Base-by-base conservation (phyloP, 768 basidiomycete species). In the Boletus pseudo-olivaceus region DNA sequence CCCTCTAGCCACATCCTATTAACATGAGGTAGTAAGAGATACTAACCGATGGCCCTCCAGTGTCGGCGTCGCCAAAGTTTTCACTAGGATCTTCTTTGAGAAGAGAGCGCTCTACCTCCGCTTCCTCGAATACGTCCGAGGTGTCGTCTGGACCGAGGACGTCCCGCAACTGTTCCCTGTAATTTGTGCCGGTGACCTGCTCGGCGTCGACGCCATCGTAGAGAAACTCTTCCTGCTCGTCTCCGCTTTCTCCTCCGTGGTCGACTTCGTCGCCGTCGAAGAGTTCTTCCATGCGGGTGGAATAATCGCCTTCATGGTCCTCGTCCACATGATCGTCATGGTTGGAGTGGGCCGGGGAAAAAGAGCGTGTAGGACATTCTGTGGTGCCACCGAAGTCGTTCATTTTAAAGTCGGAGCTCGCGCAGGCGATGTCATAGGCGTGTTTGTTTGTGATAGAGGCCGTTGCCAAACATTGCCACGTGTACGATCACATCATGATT, bases 181-280 rank as follows among this genome's bases (percentile, higher is more conserved):
- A 94, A 48, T 78, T 80, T 35, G 75, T 73, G 15, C 77, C 70
- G 0, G 76, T 68, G 40, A 72, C 61, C 14, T 72, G 62, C 34
- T 67, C 69, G 5, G 83, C 80, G 61, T 93, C 90, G 20, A 82
- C 73, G 29, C 90, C 91, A 29, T 77, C 76, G 64, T 93, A 94
- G 29, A 91, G 56, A 60, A 93, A 93, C 0, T 73, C 82, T 30
- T 81, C 85, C 11, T 81, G 82, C 7, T 80, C 81, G 10, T 80
- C 83, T 0, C 76, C 77, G 1, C 78, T 76, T 55, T 75, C 71
- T 38, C 69, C 72, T 42, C 72, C 72, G 11, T 74, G 75, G 19
- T 64, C 74, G 7, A 77, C 75, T 27, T 75, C 76, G 45, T 76
- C 77, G 44, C 73, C 78, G 53, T 69, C 75, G 47, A 62, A 67